phyloP scores from a whole-genome alignment of 2,329 filamentous ascomycete genomes.

The Metarhizium brunneum region DNA sequence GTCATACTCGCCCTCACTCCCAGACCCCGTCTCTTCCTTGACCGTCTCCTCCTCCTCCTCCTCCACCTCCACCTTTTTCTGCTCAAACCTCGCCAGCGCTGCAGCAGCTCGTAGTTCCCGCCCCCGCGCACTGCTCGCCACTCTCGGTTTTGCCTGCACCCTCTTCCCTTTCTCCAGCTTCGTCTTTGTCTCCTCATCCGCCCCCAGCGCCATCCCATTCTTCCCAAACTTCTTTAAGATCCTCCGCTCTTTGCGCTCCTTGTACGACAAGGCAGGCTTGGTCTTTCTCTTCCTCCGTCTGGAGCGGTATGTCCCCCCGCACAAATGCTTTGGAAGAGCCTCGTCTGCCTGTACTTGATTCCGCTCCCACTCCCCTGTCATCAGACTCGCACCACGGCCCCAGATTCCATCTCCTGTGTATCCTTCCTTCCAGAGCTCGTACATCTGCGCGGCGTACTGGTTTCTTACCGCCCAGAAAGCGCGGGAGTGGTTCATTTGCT shows the following conservation, averaged over 20 bases:
- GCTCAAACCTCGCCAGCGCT: slow-evolving; percentile 63
- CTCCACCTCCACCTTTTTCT: slow-evolving; percentile 41
- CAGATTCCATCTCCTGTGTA: slow-evolving; percentile 80
- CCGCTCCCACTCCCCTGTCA: slow-evolving; percentile 49
- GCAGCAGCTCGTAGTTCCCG: slow-evolving; percentile 69
- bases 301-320: slow-evolving; percentile 69
- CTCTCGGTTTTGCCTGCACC: slow-evolving; percentile 56
- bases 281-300: slow-evolving; percentile 45
- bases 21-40: slow-evolving; percentile 25
- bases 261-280: slow-evolving; percentile 50
- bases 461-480: slow-evolving; percentile 77
- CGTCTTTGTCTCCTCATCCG: slow-evolving; percentile 55
- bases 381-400: slow-evolving; percentile 60
- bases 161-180: slow-evolving; percentile 59
- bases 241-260: slow-evolving; percentile 62
- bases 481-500: slow-evolving; percentile 82
- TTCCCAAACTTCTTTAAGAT: slow-evolving; percentile 70
- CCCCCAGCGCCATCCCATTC: slow-evolving; percentile 59
- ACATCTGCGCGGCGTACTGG: slow-evolving; percentile 61
- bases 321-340: slow-evolving; percentile 60
- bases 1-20: slow-evolving; percentile 40
- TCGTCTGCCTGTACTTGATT: slow-evolving; percentile 45
- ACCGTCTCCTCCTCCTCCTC: slow-evolving; percentile 24
- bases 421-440: slow-evolving; percentile 54
- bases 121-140: slow-evolving; percentile 65